Conservation (phyloP, 1,139 yeast species). For the Diutina scorzettiae region DNA sequence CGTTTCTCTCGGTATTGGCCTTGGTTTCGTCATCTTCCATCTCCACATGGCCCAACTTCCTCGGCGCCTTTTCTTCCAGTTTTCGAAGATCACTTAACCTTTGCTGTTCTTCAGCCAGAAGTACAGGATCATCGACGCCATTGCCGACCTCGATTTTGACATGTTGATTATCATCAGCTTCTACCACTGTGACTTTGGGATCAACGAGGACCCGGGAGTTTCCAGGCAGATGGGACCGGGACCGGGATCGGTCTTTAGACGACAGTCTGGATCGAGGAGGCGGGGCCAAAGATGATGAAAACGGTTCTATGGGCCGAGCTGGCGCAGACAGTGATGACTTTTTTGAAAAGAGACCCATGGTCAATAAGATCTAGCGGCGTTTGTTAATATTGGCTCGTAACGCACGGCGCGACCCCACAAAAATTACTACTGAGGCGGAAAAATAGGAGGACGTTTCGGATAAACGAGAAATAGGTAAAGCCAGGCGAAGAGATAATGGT, state of each 20-base stretch:
- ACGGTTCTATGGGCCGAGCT: not conserved
- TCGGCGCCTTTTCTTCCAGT: not conserved
- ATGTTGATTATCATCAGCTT: not conserved
- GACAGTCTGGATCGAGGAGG: not conserved
- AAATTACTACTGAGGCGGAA: too few species aligned
- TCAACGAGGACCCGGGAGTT: not conserved
- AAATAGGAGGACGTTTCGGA: too few species aligned
- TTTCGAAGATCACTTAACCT: not conserved
- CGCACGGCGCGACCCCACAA: too few species aligned
- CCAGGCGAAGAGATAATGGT: too few species aligned
- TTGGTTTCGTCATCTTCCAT: conserved; percentile 17
- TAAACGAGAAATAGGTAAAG: too few species aligned
- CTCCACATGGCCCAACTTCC: not conserved
- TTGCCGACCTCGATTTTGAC: not conserved
- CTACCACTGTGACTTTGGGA: not conserved
- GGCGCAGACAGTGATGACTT: not conserved
- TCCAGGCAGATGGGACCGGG: not conserved
- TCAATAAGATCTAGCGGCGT: too few species aligned
- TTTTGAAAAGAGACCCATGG: conserved; percentile 2
- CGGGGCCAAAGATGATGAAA: not conserved
- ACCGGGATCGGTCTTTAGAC: not conserved
- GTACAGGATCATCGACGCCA: not conserved
- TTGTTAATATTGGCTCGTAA: too few species aligned
- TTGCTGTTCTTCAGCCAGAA: not conserved
- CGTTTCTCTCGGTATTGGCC: conserved; percentile 28